A percentile compares a stretch with the other conserved stretches of the same genome.
Conservation (phyloP, 2,329 filamentous ascomycete species). For the Diplodia mutila region DNA sequence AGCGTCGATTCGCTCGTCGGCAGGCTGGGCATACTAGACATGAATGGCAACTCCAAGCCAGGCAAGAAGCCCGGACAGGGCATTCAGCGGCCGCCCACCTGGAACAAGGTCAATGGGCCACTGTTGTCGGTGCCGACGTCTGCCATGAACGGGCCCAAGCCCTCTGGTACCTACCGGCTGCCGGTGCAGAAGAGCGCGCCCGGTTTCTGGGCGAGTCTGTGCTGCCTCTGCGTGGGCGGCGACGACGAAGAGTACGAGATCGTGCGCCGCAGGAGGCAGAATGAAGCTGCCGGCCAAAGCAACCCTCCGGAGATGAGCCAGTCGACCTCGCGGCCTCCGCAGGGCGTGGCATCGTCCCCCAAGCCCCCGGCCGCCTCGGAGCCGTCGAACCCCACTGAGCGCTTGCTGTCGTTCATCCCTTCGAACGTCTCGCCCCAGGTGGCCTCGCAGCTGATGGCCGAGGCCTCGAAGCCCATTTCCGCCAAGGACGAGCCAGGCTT, state of each 20-base stretch:
- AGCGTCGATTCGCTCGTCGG: slow-evolving; percentile 89
- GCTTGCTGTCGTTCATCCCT: slow-evolving; percentile 71
- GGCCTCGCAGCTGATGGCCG: slow-evolving; percentile 71
- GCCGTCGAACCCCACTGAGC: slow-evolving; percentile 37
- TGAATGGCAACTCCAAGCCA: slow-evolving; percentile 48
- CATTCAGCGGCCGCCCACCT: slow-evolving; percentile 48
- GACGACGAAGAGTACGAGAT: slow-evolving; percentile 50
- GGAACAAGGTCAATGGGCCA: slow-evolving; percentile 51
- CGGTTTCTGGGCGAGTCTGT: slow-evolving; percentile 49
- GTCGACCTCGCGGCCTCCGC: slow-evolving; percentile 28
- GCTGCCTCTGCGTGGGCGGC: slow-evolving; percentile 40
- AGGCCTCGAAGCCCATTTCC: slow-evolving; percentile 77
- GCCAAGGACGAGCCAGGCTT: slow-evolving; percentile 77
- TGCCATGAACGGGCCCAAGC: slow-evolving; percentile 32
- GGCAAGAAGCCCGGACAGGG: slow-evolving; percentile 26
- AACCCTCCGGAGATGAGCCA: slow-evolving; percentile 28
- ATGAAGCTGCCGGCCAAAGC: slow-evolving; percentile 24
- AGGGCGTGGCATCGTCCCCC: slow-evolving; percentile 32
- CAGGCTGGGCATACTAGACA: slow-evolving; percentile 73
- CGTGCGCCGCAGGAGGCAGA: slow-evolving; percentile 45
- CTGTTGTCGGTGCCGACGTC: slow-evolving; percentile 50
- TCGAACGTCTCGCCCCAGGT: slow-evolving; percentile 67
- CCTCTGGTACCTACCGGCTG: slow-evolving; percentile 11
- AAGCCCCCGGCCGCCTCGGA: slow-evolving; percentile 26
- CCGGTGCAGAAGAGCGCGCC: slow-evolving; percentile 32